Percentiles rank a stretch among this genome's conserved stretches.
Conservation (phyloP, 805 yeast genomes). For the Candida maesae region DNA sequence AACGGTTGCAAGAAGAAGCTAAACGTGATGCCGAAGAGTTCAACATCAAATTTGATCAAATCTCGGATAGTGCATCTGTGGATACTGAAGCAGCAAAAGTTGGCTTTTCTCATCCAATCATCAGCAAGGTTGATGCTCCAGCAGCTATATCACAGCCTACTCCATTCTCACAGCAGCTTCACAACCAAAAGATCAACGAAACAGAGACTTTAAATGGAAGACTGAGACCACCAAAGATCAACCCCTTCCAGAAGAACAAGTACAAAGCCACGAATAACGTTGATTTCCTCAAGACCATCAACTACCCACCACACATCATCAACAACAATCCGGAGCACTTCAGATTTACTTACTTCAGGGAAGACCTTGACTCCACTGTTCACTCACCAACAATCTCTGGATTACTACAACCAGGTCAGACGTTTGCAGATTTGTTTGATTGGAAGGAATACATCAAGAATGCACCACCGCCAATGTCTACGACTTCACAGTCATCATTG, state of each 20-base stretch:
- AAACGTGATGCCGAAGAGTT: slow-evolving; percentile 35
- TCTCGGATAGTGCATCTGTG: slow-evolving; percentile 28
- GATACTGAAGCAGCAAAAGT: slow-evolving; percentile 27
- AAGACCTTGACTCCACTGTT: slow-evolving; percentile 81
- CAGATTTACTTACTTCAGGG: slow-evolving; percentile 90
- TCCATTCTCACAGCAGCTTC: slow-evolving; percentile 25
- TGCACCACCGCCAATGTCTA: background rate
- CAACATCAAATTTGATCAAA: slow-evolving; percentile 31
- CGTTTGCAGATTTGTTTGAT: slow-evolving; percentile 62
- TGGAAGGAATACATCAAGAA: slow-evolving; percentile 32
- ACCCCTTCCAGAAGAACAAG: slow-evolving; percentile 60
- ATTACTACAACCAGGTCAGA: slow-evolving; percentile 56
- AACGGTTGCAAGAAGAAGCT: slow-evolving; percentile 40
- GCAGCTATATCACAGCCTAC: slow-evolving; percentile 16
- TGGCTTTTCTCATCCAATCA: slow-evolving; percentile 39
- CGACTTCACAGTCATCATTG: background rate
- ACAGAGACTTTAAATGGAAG: slow-evolving; percentile 57
- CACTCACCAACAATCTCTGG: slow-evolving; percentile 90
- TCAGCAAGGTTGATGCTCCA: slow-evolving; percentile 36
- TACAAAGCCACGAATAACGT: slow-evolving; percentile 13
- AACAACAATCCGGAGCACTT: slow-evolving; percentile 50
- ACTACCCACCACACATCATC: slow-evolving; percentile 42
- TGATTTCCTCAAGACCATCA: slow-evolving; percentile 24
- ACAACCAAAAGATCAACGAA: slow-evolving; percentile 49
- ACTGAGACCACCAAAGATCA: slow-evolving; percentile 67